Evolutionary conservation across 192 early-diverging fungal genomes (phyloP).

Genomic region (Coemansia erecta): DNA sequence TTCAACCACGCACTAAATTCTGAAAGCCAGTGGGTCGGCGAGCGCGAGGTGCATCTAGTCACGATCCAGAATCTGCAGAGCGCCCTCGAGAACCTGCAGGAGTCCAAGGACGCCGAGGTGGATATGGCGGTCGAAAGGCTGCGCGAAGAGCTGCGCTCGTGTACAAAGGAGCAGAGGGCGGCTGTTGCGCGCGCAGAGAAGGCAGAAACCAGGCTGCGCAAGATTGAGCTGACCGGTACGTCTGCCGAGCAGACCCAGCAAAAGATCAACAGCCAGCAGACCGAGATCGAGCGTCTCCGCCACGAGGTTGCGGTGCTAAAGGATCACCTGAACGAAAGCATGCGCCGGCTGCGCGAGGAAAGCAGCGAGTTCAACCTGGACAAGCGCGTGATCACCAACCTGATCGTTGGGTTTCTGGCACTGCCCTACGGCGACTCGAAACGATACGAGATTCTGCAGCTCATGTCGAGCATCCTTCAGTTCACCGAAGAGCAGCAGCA

Average conservation of each 20-base stretch:
- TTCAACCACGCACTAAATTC: conserved; percentile 57
- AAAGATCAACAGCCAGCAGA: conserved; percentile 51
- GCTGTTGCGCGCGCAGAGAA: conserved; percentile 57
- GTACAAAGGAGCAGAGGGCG: conserved; percentile 52
- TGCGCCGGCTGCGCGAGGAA: conserved; percentile 79
- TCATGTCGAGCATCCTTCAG: conserved; percentile 87
- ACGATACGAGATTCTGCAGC: conserved; percentile 85
- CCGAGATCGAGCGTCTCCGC: conserved; percentile 55
- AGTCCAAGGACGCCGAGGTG: conserved; percentile 65
- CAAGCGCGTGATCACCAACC: conserved; percentile 84
- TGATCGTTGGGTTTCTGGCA: conserved; percentile 83
- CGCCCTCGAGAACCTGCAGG: conserved; percentile 88
- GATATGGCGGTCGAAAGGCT: conserved; percentile 57
- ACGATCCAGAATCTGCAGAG: conserved; percentile 78
- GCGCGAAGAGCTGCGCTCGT: conserved; percentile 49
- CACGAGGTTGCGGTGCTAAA: conserved; percentile 70
- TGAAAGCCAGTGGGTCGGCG: conserved; percentile 57
- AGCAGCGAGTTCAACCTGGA: conserved; percentile 79
- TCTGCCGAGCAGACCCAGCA: conserved; percentile 59
- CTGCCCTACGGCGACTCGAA: conserved; percentile 86
- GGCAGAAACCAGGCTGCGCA: conserved; percentile 25
- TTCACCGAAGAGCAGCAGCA: conserved; percentile 87
- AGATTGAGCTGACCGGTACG: conserved; percentile 27
- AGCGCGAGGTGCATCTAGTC: conserved; percentile 59
- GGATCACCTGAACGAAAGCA: conserved; percentile 87